Base-by-base conservation (phyloP, 1,284 basidiomycete species). In the Tilletia horrida region DNA sequence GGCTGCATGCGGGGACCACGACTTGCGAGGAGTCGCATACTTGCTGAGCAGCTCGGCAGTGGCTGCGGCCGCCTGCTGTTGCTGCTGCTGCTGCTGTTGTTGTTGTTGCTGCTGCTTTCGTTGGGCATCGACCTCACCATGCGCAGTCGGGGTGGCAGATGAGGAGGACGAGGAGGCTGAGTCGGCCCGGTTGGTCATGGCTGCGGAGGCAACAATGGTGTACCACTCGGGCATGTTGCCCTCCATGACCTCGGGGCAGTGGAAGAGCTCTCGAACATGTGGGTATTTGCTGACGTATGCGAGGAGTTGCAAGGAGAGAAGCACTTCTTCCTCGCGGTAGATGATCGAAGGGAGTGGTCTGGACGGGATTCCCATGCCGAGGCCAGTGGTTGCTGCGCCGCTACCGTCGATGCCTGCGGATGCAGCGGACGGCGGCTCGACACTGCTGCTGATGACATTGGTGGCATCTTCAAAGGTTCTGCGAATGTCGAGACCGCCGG, bases 241-340 rank as follows among this genome's bases (percentile, higher is more conserved):
- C 9, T 66, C 67, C 14, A 71, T 71, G 29, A 78, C 70, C 52
- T 80, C 76, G 27, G 77, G 71, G 29, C 75, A 73, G 83, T 97
- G 97, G 82, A 98, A 97, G 6, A 93, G 91, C 73, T 93, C 89
- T n/a, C 95, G 86, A 2, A 98, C 94, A 82, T 98, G 95, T 0
- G 95, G 92, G 81, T 98, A 98, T 83, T 98, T 98, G 84, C 91
- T 93, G 25, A 98, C 85, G 79, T 98, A 98, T 7, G 96, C 96
- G 0, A 98, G 85, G 1, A 98, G 87, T 83, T 98, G 95, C 16
- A 98, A 84, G 27, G 90, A 88, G 18, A 96, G 87, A 2, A 98
- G 84, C 0, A 98, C 93, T 76, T 97, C 94, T 79, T 97, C 94
- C 80, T 98, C 94, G 35, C 92, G 88, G 83, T 94, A 97, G 7